Evolutionary conservation across 1,139 yeast species (phyloP), one percentile per base, ranked within the genome.

Genomic region (Pichia kudriavzevii): DNA sequence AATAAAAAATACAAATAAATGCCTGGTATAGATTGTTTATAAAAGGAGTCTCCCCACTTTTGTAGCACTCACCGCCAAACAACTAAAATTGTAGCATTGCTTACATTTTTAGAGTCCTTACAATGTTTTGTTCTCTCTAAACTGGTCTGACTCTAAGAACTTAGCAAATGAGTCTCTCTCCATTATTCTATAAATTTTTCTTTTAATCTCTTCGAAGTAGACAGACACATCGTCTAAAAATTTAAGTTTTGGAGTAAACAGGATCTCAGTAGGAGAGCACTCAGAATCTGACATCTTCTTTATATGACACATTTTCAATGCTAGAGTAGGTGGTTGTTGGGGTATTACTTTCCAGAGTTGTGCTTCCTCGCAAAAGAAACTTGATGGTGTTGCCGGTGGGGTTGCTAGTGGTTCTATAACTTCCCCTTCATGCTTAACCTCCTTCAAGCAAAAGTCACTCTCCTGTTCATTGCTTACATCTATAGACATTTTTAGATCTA

Each of bases 81-180:
- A n/a, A n/a, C n/a, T n/a, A n/a, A n/a, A n/a, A n/a, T n/a, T n/a
- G n/a, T n/a, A n/a, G n/a, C n/a, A n/a, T n/a, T n/a, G n/a, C n/a
- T n/a, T n/a, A n/a, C n/a, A n/a, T n/a, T n/a, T n/a, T n/a, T n/a
- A n/a, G n/a, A n/a, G n/a, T n/a, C n/a, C n/a, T n/a, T n/a, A n/a
- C n/a, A n/a, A n/a, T n/a, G n/a, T n/a, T n/a, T n/a, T 31, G 9
- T 28, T 32, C 13, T 60, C 61, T 26, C 45, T 50, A 36, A 59
- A 63, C 5, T 60, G 48, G 5, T 58, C 59, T 0, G 75, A 68
- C 12, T 56, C 59, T 25, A 79, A 46, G 47, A 83, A 83, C 54
- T 81, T 81, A 2, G 83, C 83, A 32, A 79, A 63, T 10, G 93
- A 80, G 56, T 83, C 94, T 25, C 59, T 66, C 47, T 78, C 81